phyloP scores from a whole-genome alignment of 345 rosid species.

The Populus tremula region DNA sequence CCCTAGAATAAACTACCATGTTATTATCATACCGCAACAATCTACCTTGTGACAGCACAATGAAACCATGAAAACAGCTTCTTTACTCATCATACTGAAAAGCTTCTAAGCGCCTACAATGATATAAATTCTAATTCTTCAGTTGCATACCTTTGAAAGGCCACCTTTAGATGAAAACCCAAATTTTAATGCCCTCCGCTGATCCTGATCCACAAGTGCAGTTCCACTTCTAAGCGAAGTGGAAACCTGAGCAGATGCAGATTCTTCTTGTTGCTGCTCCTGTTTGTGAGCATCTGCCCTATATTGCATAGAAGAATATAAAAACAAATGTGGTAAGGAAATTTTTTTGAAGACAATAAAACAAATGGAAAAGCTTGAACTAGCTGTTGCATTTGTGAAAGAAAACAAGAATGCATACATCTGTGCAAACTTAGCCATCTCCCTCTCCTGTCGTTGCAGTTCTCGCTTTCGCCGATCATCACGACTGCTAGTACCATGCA shows the following conservation, averaged over 20 bases:
- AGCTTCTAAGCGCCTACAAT: background rate
- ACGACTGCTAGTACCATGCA: constrained; percentile 82
- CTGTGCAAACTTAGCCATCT: constrained; percentile 77
- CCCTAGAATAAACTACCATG: background rate
- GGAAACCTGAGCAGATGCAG: constrained; percentile 38
- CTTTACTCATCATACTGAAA: background rate
- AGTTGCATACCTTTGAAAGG: constrained; percentile 59
- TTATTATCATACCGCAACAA: background rate
- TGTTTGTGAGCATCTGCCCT: constrained; percentile 87
- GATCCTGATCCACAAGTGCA: constrained; percentile 67
- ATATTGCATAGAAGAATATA: constrained; percentile 2
- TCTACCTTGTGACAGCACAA: background rate
- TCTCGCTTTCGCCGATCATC: constrained; percentile 91
- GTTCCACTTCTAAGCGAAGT: constrained; percentile 35
- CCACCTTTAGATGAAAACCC: constrained; percentile 77
- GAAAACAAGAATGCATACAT: constrained; percentile 26
- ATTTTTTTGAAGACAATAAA: background rate
- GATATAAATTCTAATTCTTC: background rate
- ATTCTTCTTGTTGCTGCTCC: constrained; percentile 46
- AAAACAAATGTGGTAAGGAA: constrained; percentile 1
- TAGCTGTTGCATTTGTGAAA: constrained; percentile 6
- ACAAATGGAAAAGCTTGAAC: background rate
- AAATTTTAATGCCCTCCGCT: constrained; percentile 74
- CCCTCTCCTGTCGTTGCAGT: constrained; percentile 82
- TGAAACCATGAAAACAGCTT: background rate